Percentiles rank a stretch among this genome's conserved stretches.
These are phyloP conservation scores for Malbranchea zuffiana DNA, from an alignment of 2,329 filamentous ascomycete species.

Conservation along the genomic window DNA sequence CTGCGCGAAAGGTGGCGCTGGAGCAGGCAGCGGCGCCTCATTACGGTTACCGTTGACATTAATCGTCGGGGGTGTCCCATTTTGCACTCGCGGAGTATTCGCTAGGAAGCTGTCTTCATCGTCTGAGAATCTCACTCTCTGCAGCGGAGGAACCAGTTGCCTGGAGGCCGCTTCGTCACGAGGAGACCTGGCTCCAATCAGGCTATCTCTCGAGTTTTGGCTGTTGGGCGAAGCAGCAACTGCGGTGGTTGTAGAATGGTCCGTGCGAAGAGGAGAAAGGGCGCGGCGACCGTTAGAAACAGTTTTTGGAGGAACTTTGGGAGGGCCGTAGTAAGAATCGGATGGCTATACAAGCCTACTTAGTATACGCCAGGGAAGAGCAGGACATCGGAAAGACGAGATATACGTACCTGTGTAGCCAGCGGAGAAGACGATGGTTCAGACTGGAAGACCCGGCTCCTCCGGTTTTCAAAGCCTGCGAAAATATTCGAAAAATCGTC, in stretches of 20 bases:
- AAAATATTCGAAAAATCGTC: conserved; percentile 45
- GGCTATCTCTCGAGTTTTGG: conserved; percentile 40
- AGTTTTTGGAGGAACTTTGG: conserved; percentile 15
- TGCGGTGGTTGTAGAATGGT: conserved; percentile 36
- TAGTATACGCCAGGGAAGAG: no score
- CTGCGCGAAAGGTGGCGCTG: conserved; percentile 15
- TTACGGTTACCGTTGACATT: conserved; percentile 2
- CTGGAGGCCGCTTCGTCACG: conserved; percentile 6
- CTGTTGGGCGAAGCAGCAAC: conserved; percentile 44
- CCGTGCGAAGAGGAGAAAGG: conserved; percentile 36
- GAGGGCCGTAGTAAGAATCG: no score
- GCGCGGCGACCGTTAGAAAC: conserved; percentile 17
- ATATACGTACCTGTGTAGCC: conserved; percentile 9
- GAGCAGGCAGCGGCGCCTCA: conserved; percentile 2
- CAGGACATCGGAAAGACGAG: not conserved
- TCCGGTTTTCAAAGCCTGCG: conserved; percentile 33
- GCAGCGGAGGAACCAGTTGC: not conserved
- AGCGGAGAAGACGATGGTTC: conserved; percentile 15
- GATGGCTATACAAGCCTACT: no score
- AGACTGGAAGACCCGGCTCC: conserved; percentile 19
- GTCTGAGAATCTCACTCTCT: conserved; percentile 6
- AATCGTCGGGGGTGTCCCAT: no score
- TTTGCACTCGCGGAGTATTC: no score
- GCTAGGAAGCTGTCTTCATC: conserved; percentile 2
- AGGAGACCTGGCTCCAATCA: conserved; percentile 30